Conservation (phyloP, 176 grass and related monocot genomes). For the Ampelocalamus luodianensis region DNA sequence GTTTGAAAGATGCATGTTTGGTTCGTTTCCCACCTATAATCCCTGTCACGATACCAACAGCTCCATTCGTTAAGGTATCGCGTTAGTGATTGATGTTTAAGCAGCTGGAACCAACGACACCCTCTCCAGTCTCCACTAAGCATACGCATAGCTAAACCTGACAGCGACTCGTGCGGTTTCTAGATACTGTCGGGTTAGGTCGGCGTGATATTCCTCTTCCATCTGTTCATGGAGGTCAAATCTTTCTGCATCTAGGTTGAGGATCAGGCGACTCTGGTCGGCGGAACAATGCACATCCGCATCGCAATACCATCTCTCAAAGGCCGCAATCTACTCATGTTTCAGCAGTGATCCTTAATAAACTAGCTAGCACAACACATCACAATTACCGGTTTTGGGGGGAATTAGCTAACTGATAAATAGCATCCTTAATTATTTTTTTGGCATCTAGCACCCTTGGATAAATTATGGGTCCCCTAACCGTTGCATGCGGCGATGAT, state of each 20-base stretch:
- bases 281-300: background rate
- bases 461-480: background rate
- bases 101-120: slow-evolving; percentile 13
- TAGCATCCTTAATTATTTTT: background rate
- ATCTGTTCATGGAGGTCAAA: background rate
- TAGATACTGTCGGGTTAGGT: background rate
- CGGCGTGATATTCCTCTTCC: background rate
- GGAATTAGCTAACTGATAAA: background rate
- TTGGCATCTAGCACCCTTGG: background rate
- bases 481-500: background rate
- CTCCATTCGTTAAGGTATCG: background rate
- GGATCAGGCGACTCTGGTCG: background rate
- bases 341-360: background rate
- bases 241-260: too few species aligned
- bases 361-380: background rate
- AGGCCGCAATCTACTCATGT: background rate
- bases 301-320: background rate
- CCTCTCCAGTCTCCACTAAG: background rate
- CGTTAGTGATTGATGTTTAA: background rate
- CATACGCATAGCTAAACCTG: background rate
- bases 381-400: background rate
- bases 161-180: background rate
- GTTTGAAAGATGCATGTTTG: background rate
- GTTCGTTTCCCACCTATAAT: background rate
- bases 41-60: background rate